Base-by-base conservation (phyloP, 1,139 yeast genomes). In the Geotrichum aggregatum region DNA sequence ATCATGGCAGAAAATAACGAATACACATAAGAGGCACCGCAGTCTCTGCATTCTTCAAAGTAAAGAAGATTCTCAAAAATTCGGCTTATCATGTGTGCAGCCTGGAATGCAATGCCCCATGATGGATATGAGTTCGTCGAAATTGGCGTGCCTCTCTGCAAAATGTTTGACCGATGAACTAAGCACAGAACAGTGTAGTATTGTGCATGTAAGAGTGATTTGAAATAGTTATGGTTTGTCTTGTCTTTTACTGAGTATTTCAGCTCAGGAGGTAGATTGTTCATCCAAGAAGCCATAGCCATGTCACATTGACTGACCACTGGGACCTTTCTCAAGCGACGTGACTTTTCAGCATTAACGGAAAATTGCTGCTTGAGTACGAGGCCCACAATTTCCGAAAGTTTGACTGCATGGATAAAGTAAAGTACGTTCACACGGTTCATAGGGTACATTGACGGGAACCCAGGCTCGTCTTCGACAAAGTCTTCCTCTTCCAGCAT, bases 21-120 rank as follows among this genome's bases (percentile, higher is more conserved):
- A 54, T 75, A 72, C 44, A 76, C 71, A 59, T 81, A 73, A 64
- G 81, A 74, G 22, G 83, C 79, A 28, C 85, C 83, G 63, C 82
- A 74, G 61, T 76, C 76, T 56, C 71, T 70, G 54, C 82, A 65
- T 61, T 79, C 78, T 54, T 77, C 76, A 49, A 77, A 74, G 45
- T 77, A 78, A 35, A 77, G 68, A 57, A 86, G 62, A 55, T 79
- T 80, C 54, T 83, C 84, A 43, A 81, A 72, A 50, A 86, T 83
- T 55, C 82, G 74, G 6, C 86, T 79, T 57, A 86, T 83, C 84
- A 84, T 84, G 63, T 87, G 80, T 1, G 94, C 88, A 0, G 95
- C 88, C 66, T 85, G 91, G 72, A 86, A 86, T 2, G 91, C 84
- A 57, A 87, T 85, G 13, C 92, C 89, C 86, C 92, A 83, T 6